phyloP scores from a whole-genome alignment of 345 rosid genomes.

The Rhodomyrtus tomentosa region DNA sequence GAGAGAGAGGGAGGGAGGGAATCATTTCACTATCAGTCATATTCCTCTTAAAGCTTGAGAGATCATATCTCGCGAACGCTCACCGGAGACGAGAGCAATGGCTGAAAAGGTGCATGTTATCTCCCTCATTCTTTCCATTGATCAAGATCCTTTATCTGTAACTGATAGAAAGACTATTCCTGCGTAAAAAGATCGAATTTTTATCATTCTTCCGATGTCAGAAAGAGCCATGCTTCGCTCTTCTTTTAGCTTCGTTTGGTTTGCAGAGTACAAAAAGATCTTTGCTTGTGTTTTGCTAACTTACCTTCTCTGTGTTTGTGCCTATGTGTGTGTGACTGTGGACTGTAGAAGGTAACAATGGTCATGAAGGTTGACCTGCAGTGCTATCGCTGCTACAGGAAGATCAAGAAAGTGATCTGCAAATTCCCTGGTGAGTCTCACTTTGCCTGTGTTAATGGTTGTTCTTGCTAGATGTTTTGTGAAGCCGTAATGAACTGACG shows the following conservation, averaged over 20 bases:
- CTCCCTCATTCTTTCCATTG: background rate
- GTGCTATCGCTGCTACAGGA: slow-evolving; percentile 23
- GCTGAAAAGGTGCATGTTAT: background rate
- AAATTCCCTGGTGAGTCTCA: slow-evolving; percentile 20
- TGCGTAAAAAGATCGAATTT: background rate
- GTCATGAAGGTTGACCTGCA: slow-evolving; percentile 21
- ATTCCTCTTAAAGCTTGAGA: background rate
- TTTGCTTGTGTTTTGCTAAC: background rate
- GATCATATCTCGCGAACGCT: background rate
- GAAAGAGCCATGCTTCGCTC: background rate
- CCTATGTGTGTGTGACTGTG: background rate
- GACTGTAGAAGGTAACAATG: slow-evolving; percentile 15
- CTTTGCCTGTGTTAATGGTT: background rate
- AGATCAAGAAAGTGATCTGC: slow-evolving; percentile 26
- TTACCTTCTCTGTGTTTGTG: background rate
- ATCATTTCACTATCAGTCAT: background rate
- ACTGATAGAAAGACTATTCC: background rate
- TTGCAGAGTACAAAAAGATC: background rate
- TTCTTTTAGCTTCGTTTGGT: background rate
- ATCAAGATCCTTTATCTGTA: background rate
- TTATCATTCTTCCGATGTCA: background rate
- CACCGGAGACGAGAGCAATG: background rate
- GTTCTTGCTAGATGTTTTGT: slow-evolving; percentile 3
- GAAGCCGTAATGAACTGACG: background rate
- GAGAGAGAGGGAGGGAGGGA: background rate